Evolutionary conservation across 768 basidiomycete species (phyloP), one percentile per base, ranked within the genome.

Genomic region (Hemileccinum rubropunctum): DNA sequence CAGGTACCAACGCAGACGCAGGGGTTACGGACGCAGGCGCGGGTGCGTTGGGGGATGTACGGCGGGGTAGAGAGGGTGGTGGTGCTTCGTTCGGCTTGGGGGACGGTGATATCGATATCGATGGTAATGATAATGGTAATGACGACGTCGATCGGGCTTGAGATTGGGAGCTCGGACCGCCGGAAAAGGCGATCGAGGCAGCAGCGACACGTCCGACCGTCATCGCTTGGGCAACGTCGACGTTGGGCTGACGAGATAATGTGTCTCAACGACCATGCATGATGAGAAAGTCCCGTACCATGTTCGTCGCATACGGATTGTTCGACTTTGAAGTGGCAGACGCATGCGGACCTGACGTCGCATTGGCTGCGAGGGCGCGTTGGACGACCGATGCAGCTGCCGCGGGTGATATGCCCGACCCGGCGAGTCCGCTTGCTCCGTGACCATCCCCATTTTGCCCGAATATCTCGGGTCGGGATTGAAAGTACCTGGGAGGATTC

Each of bases 401-500:
- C 2, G 71, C 32, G 39, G 58, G 57, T 44, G 53, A 63, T 50
- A 60, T 38, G 7, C 48, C 52, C 37, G 51, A 47, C 15, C 55
- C 55, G 57, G 41, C 58, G 35, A 64, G 50, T 44, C 57, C 45
- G 37, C 59, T 8, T 12, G 12, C 58, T 42, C 50, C 60, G 47
- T 59, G 56, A 48, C 38, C 34, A 13, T 46, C 50, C 18, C 53
- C 57, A 53, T 51, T 62, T 38, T 52, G 45, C n/a, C 74, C 71
- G 20, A 84, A 72, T 28, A 88, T 71, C 50, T 86, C 84, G 36
- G 85, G 86, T 37, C 87, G 83, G 26, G 85, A 79, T 39, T 79
- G 71, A 67, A 89, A 89, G 70, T 89, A 89, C 58, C 87, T 89
- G 63, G 20, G n/a, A 14, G 34, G 23, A 32, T 23, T 23, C 15